Evolutionary conservation across 768 basidiomycete genomes (phyloP).

Genomic region (Collybia mongolica): DNA sequence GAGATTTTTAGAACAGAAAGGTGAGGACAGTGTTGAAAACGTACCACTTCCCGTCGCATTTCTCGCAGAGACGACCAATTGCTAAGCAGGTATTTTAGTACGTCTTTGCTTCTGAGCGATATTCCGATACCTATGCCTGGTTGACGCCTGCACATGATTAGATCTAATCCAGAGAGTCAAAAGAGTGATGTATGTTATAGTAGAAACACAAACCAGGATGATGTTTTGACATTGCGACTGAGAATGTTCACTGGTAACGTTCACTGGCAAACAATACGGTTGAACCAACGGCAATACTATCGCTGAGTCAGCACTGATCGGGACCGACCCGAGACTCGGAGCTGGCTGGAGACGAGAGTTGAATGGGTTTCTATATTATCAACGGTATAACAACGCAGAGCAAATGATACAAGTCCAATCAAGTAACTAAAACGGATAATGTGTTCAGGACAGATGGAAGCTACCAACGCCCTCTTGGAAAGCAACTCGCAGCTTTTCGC

Average conservation of each 20-base stretch:
- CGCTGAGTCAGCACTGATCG: no score
- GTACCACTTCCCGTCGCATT: slow-evolving; percentile 99
- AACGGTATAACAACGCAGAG: slow-evolving; percentile 5
- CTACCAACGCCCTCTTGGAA: slow-evolving; percentile 94
- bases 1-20: no score
- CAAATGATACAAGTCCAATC: slow-evolving; percentile 9
- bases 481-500: slow-evolving; percentile 77
- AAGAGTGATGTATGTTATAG: background rate
- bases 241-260: background rate
- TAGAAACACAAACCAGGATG: slow-evolving; percentile 60
- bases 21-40: slow-evolving; percentile 58
- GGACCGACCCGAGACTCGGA: no score
- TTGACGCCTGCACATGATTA: slow-evolving; percentile 98
- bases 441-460: slow-evolving; percentile 89
- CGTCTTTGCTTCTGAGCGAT: background rate
- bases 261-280: no score
- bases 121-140: slow-evolving; percentile 83
- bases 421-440: slow-evolving; percentile 6
- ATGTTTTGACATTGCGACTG: slow-evolving; percentile 78
- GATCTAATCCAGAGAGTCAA: slow-evolving; percentile 50
- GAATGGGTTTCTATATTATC: slow-evolving; percentile 1
- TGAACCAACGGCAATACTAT: no score
- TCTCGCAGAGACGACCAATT: slow-evolving; percentile 97
- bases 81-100: slow-evolving; percentile 44
- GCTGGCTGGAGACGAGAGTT: background rate